Base-by-base conservation (phyloP, 2,329 filamentous ascomycete species). In the Fusarium sp. region DNA sequence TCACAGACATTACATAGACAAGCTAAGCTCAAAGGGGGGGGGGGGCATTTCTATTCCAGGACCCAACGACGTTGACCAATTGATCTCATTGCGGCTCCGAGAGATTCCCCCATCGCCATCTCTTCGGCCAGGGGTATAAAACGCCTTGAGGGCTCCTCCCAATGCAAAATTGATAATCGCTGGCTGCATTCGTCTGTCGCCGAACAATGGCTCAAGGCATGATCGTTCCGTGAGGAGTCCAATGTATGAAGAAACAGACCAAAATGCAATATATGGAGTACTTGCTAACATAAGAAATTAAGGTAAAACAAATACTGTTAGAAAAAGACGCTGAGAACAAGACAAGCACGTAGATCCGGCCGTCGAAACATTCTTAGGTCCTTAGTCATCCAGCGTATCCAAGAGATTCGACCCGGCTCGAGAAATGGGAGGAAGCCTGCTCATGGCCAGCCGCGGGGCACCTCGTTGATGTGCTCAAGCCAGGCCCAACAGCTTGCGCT, bases 1-100 rank as follows among this genome's bases (percentile, higher is more conserved):
- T 74, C 60, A 72, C 65, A 75, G 52, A 68, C 69, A 75, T 74
- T 75, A 75, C 71, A 67, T 63, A 69, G 64, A 72, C 73, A 73
- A 57, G 72, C 56, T 54, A 62, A 67, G 33, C 55, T 70, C 58
- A 35, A 68, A 67, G 46, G 60, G 23, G 20, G 20, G 20, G 20
- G n/a, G 37, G 50, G 67, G 56, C 53, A 32, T 68, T 42, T 58
- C 40, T 48, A 55, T 53, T 61, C 55, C 54, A 50, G 49, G 60
- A 70, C 62, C 59, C 46, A 54, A 52, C 61, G 56, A 58, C 64
- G 61, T 69, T 53, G 40, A 60, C 60, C 53, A 50, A 30, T 46
- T 56, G 40, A 66, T 72, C 50, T 66, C 48, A 32, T 55, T 58
- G 52, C 56, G 61, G 57, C 50, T 65, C 71, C 58, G 60, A 70